These are phyloP conservation scores for Malassezia caprae DNA, from an alignment of 1,284 basidiomycete genomes.

Conservation along the genomic window DNA sequence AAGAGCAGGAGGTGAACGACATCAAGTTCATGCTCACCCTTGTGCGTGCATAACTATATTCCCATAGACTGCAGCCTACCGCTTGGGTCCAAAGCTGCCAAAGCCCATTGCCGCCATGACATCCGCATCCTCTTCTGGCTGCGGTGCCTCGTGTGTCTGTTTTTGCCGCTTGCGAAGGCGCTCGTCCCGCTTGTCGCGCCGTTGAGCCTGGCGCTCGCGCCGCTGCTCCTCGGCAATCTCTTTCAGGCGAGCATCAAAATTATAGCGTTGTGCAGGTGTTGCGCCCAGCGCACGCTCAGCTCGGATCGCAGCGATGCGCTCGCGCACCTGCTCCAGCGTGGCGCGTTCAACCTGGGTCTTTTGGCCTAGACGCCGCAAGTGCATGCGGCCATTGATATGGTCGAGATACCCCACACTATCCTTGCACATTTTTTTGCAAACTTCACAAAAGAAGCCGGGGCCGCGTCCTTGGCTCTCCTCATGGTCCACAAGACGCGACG, in stretches of 20 bases:
- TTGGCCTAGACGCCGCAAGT: conserved; percentile 83
- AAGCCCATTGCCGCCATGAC: conserved; percentile 86
- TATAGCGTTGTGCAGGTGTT: conserved; percentile 53
- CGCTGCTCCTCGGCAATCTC: conserved; percentile 60
- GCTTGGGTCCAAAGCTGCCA: conserved; percentile 68
- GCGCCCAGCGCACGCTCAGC: conserved; percentile 8
- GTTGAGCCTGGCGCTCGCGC: conserved; percentile 51
- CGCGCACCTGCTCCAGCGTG: conserved; percentile 79
- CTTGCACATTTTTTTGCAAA: conserved; percentile 64
- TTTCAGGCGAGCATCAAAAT: conserved; percentile 78
- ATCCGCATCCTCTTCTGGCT: conserved; percentile 40
- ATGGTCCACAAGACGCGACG: conserved; percentile 41
- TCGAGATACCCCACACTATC: conserved; percentile 87
- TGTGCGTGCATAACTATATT: conserved; percentile 22
- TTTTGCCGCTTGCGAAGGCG: conserved; percentile 54
- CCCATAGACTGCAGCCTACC: neutral
- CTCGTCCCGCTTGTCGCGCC: conserved; percentile 55
- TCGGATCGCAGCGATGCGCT: conserved; percentile 73
- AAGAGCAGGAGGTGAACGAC: conserved; percentile 77
- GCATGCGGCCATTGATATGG: conserved; percentile 85
- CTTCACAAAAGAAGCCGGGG: conserved; percentile 48
- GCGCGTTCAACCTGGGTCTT: conserved; percentile 81
- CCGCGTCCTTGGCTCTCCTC: conserved; percentile 20
- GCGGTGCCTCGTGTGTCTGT: conserved; percentile 47
- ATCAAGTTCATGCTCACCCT: conserved; percentile 58